phyloP scores from a whole-genome alignment of 768 basidiomycete genomes.

The Pisolithus microcarpus region DNA sequence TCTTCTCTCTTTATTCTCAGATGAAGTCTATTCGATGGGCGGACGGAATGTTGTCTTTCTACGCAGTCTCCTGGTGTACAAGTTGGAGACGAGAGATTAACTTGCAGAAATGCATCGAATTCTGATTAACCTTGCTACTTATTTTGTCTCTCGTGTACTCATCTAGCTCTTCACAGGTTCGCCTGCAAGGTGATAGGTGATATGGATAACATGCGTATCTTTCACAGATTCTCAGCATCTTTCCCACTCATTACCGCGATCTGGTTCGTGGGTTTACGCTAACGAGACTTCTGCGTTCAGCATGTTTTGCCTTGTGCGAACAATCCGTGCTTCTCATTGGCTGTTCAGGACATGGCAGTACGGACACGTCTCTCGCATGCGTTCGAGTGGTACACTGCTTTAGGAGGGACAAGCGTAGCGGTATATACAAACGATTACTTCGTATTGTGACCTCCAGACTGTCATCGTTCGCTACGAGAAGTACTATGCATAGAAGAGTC shows the following conservation, averaged over 20 bases:
- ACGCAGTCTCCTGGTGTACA: slow-evolving; percentile 76
- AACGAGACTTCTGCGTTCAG: slow-evolving; percentile 1
- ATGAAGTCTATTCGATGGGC: slow-evolving; percentile 84
- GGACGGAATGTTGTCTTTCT: slow-evolving; percentile 62
- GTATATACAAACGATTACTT: slow-evolving; percentile 5
- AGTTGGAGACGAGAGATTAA: slow-evolving; percentile 55
- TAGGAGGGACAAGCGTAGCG: slow-evolving; percentile 4
- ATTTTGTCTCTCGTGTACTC: slow-evolving; percentile 7
- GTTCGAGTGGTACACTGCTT: slow-evolving; percentile 4
- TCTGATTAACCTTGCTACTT: slow-evolving; percentile 38
- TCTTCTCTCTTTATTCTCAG: slow-evolving; percentile 25
- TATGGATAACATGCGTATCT: neutral
- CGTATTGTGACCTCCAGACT: slow-evolving; percentile 9
- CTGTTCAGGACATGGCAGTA: slow-evolving; percentile 7
- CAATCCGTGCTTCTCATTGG: slow-evolving; percentile 14
- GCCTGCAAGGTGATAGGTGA: neutral
- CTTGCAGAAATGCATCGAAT: slow-evolving; percentile 81
- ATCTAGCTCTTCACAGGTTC: slow-evolving; percentile 10
- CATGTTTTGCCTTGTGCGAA: slow-evolving; percentile 13
- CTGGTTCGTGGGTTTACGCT: slow-evolving; percentile 3
- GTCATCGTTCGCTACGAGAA: neutral
- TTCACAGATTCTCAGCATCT: neutral
- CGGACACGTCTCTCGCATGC: slow-evolving; percentile 8
- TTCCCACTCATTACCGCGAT: slow-evolving; percentile 17
- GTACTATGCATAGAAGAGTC: slow-evolving; percentile 26